phyloP scores from a whole-genome alignment of 129 eudicot genomes.

The Chrysanthemum lavandulifolium region DNA sequence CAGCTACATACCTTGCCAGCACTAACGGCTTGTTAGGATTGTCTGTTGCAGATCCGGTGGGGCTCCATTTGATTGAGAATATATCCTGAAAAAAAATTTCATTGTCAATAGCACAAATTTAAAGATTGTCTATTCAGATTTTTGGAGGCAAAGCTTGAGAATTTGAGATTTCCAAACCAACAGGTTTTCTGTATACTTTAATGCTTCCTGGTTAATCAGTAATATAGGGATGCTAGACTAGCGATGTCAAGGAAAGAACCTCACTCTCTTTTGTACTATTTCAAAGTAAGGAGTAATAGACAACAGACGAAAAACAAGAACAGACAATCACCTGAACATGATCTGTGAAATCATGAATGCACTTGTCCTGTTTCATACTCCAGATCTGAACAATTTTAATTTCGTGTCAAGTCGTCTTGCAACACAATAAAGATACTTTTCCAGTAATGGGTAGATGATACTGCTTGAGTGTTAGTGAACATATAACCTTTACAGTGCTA shows the following conservation, averaged over 20 bases:
- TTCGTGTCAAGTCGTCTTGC: not conserved
- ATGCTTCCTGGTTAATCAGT: too few species aligned
- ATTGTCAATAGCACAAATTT: not conserved
- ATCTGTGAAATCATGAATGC: conserved; percentile 48
- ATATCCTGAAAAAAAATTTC: conserved; percentile 36
- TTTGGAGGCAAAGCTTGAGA: too few species aligned
- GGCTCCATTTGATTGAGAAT: conserved; percentile 54
- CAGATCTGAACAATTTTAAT: conserved; percentile 49
- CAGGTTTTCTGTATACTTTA: not conserved
- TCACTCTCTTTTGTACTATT: too few species aligned
- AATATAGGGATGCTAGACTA: too few species aligned
- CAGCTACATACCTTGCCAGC: conserved; percentile 51
- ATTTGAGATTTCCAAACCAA: not conserved
- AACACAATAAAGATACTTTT: not conserved
- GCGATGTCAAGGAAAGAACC: too few species aligned
- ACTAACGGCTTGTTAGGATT: conserved; percentile 50
- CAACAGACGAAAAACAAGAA: too few species aligned
- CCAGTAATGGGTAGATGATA: not conserved
- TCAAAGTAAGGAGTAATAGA: too few species aligned
- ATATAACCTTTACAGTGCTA: conserved; percentile 48
- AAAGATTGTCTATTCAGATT: not conserved
- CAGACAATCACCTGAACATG: conserved; percentile 43
- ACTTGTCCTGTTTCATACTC: conserved; percentile 49
- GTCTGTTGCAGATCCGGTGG: conserved; percentile 53
- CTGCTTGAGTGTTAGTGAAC: not conserved